These are phyloP conservation scores for Aspergillus hancockii DNA, from an alignment of 495 filamentous ascomycete species.

Conservation along the genomic window DNA sequence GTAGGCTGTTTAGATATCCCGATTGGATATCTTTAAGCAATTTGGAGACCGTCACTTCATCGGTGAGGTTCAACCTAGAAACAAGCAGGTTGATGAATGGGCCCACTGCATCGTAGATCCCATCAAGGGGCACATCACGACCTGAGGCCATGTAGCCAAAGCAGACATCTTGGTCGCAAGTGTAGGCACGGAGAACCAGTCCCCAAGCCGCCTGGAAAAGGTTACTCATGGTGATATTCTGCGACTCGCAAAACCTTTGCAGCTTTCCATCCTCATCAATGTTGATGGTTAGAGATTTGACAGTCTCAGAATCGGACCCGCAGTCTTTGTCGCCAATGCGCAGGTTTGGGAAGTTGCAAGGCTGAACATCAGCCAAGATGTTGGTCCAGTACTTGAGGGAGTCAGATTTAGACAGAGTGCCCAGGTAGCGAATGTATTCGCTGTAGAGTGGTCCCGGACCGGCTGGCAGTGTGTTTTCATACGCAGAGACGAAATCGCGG, in stretches of 20 bases:
- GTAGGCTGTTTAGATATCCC: background rate
- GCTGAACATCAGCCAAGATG: constrained; percentile 37
- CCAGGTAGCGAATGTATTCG: constrained; percentile 45
- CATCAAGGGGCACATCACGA: constrained; percentile 34
- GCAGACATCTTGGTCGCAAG: constrained; percentile 35
- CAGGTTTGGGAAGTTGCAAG: constrained; percentile 41
- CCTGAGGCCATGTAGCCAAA: constrained; percentile 41
- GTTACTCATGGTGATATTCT: constrained; percentile 27
- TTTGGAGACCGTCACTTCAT: background rate
- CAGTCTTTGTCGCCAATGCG: background rate
- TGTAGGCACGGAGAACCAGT: constrained; percentile 41
- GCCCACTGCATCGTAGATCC: constrained; percentile 33
- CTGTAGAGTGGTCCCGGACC: constrained; percentile 41
- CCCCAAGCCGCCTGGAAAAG: constrained; percentile 46
- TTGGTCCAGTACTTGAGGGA: constrained; percentile 44
- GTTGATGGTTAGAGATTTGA: constrained; percentile 27
- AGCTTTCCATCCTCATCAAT: constrained; percentile 18
- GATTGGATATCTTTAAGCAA: background rate
- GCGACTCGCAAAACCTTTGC: constrained; percentile 22
- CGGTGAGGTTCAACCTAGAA: constrained; percentile 17
- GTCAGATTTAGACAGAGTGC: constrained; percentile 22
- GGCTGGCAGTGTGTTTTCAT: constrained; percentile 26
- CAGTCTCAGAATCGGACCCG: constrained; percentile 38
- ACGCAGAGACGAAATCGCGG: constrained; percentile 35
- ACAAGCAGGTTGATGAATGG: constrained; percentile 43